These are phyloP conservation scores for Zygosaccharomyces pseudobailii DNA, from an alignment of 1,139 yeast species.

Conservation along the genomic window DNA sequence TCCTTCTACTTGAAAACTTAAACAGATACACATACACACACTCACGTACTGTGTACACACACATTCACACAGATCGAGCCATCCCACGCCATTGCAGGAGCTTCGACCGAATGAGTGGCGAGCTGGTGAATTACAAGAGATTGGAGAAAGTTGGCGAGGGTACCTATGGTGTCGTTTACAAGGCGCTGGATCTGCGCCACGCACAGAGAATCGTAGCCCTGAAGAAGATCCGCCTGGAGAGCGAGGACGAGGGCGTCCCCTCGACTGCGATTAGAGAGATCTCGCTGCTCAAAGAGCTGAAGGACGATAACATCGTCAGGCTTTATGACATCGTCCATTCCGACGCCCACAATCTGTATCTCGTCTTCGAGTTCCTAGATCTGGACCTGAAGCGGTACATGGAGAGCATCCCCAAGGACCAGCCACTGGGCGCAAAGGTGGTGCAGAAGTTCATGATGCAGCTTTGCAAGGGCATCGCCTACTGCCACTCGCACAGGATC, in stretches of 20 bases:
- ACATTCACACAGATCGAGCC: no score
- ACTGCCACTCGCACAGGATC: conserved; percentile 93
- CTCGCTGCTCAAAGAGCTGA: conserved; percentile 85
- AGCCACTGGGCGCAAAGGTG: conserved; percentile 84
- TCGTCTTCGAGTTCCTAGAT: conserved; percentile 91
- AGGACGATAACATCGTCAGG: conserved; percentile 87
- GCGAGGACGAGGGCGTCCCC: conserved; percentile 98
- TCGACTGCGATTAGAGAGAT: conserved; percentile 97
- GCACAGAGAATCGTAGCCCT: conserved; percentile 90
- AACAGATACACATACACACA: no score
- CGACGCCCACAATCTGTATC: conserved; percentile 89
- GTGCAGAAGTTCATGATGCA: conserved; percentile 92
- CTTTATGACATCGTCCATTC: conserved; percentile 93
- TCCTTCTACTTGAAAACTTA: no score
- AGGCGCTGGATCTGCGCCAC: conserved; percentile 85
- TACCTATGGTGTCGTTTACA: conserved; percentile 96
- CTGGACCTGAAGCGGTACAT: conserved; percentile 92
- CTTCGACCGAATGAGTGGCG: conserved; percentile 52
- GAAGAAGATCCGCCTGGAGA: conserved; percentile 89
- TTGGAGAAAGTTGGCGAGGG: conserved; percentile 98
- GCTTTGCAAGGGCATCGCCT: conserved; percentile 84
- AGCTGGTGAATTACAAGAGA: conserved; percentile 83
- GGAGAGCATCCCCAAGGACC: conserved; percentile 93
- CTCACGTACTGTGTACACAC: no score
- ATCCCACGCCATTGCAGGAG: background rate